These are phyloP conservation scores for Aristolochia contorta DNA, from an alignment of 164 flowering plant genomes.

Conservation along the genomic window DNA sequence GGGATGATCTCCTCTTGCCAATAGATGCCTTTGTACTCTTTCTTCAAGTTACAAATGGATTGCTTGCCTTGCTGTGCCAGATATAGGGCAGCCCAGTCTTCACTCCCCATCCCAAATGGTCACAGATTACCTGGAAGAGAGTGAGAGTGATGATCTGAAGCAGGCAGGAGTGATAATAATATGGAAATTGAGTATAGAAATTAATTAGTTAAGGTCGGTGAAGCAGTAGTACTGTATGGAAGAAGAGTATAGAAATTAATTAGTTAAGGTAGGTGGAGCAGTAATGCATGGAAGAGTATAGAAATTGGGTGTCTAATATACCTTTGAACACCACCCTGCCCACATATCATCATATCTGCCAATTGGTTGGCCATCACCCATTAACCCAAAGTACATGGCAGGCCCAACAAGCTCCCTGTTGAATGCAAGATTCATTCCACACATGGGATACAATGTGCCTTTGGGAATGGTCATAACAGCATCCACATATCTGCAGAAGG, in stretches of 20 bases:
- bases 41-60: conserved; percentile 55
- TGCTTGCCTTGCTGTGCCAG: conserved; percentile 57
- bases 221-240: too few species aligned
- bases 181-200: too few species aligned
- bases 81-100: conserved; percentile 43
- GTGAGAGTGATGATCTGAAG: too few species aligned
- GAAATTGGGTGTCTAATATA: background rate
- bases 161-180: too few species aligned
- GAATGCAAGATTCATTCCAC: conserved; percentile 44
- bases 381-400: conserved; percentile 41
- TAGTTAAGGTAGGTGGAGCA: too few species aligned
- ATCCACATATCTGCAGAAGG: conserved; percentile 33
- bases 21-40: conserved; percentile 39
- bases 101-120: conserved; percentile 40
- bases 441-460: conserved; percentile 40
- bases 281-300: background rate
- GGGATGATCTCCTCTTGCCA: conserved; percentile 55
- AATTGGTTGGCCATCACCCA: conserved; percentile 39
- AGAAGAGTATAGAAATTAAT: background rate
- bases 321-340: conserved; percentile 36
- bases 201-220: too few species aligned
- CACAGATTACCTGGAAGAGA: conserved; percentile 34
- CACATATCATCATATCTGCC: conserved; percentile 34
- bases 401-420: conserved; percentile 40
- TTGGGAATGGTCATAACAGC: conserved; percentile 41